phyloP scores from a whole-genome alignment of 225 moss, liverwort and hornwort species.

The Physcomitrium patens region DNA sequence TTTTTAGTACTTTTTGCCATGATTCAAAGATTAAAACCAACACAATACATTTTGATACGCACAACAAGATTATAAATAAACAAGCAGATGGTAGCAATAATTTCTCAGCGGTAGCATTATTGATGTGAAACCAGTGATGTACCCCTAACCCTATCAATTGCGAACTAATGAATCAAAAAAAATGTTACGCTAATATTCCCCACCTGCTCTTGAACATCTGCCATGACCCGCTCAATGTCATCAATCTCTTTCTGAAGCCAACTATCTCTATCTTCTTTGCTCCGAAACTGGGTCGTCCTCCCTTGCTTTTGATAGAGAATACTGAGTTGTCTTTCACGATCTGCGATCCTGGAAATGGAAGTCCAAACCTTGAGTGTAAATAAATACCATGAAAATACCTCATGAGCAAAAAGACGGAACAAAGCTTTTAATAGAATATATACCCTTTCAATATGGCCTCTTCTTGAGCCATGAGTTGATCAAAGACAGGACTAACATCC shows the following conservation, averaged over 20 bases:
- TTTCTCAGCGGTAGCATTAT: neutral
- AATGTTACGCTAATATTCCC: conserved; percentile 2
- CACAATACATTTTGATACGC: no score
- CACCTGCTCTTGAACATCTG: conserved; percentile 78
- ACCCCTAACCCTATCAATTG: no score
- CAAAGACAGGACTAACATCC: conserved; percentile 70
- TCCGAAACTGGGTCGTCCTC: conserved; percentile 83
- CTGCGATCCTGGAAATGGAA: conserved; percentile 64
- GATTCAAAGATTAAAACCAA: no score
- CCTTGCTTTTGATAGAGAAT: conserved; percentile 97
- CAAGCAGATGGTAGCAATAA: no score
- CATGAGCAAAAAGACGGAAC: conserved; percentile 12
- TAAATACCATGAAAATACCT: neutral
- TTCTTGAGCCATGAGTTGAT: conserved; percentile 71
- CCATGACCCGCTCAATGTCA: conserved; percentile 72
- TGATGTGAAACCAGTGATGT: neutral
- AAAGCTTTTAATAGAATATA: neutral
- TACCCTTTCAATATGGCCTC: conserved; percentile 82
- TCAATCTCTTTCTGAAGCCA: conserved; percentile 87
- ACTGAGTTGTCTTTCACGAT: conserved; percentile 92
- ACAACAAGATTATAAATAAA: no score
- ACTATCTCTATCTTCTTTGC: conserved; percentile 77
- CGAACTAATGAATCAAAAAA: neutral
- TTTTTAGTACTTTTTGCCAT: no score
- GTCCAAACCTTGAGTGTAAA: conserved; percentile 16